A percentile compares a stretch with the other conserved stretches of the same genome.
Evolutionary conservation across 108 stramenopile genomes (phyloP).

Genomic region (Aurantiochytrium sp.): DNA sequence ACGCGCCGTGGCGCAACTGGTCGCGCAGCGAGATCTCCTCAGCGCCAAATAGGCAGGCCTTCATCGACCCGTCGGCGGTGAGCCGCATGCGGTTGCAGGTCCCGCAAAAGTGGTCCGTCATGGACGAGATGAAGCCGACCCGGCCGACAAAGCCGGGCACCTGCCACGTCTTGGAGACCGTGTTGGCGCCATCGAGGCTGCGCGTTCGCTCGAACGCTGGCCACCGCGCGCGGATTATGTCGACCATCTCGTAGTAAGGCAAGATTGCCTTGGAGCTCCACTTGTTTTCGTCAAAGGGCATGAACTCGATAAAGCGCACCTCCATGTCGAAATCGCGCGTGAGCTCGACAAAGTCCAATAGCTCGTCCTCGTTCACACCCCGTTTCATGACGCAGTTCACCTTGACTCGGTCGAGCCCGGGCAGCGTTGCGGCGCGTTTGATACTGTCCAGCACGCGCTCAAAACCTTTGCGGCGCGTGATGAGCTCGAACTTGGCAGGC

Average conservation of each 20-base stretch:
- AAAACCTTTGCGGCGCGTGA: slow-evolving; percentile 79
- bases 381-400: slow-evolving; percentile 92
- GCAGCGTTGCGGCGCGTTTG: slow-evolving; percentile 49
- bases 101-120: slow-evolving; percentile 93
- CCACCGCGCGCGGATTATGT: slow-evolving; percentile 36
- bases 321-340: slow-evolving; percentile 68
- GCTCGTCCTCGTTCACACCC: slow-evolving; percentile 80
- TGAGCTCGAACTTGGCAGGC: slow-evolving; percentile 70
- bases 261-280: slow-evolving; percentile 73
- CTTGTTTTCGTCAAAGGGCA: slow-evolving; percentile 95
- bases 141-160: slow-evolving; percentile 52
- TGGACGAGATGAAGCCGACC: slow-evolving; percentile 96
- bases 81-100: slow-evolving; percentile 93
- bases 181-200: slow-evolving; percentile 72
- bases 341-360: slow-evolving; percentile 73
- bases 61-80: slow-evolving; percentile 94
- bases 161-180: slow-evolving; percentile 93
- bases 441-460: slow-evolving; percentile 66
- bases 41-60: slow-evolving; percentile 88
- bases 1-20: slow-evolving; percentile 53
- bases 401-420: slow-evolving; percentile 65
- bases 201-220: background rate
- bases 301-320: slow-evolving; percentile 98
- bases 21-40: slow-evolving; percentile 81
- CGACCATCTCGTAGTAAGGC: slow-evolving; percentile 75